Conservation (phyloP, 1,284 basidiomycete species). For the Mycosarcoma mackinlayi region DNA sequence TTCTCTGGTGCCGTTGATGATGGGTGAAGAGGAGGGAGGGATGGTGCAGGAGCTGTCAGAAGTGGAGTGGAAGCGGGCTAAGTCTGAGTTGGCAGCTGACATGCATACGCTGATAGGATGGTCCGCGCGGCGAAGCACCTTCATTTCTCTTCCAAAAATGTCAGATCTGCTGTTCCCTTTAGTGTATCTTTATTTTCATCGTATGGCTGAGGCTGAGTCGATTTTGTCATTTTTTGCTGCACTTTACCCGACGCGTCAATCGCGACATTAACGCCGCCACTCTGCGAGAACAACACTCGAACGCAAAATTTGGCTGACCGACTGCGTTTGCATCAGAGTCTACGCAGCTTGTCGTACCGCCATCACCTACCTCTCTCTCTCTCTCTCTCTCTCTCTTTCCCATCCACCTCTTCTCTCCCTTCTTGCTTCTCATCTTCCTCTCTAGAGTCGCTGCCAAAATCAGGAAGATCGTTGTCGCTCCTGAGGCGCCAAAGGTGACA, state of each 20-base stretch:
- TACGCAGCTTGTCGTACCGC: background rate
- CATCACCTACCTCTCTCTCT: slow-evolving; percentile 7
- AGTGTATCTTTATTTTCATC: too few species aligned
- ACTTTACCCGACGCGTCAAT: slow-evolving; percentile 41
- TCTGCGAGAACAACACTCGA: slow-evolving; percentile 31
- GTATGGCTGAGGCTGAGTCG: slow-evolving; percentile 38
- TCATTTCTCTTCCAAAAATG: background rate
- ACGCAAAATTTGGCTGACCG: background rate
- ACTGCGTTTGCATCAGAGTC: background rate
- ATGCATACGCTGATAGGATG: background rate
- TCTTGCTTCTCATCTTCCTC: too few species aligned
- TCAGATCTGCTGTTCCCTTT: background rate
- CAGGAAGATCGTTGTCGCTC: background rate
- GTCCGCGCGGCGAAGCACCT: background rate
- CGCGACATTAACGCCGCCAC: slow-evolving; percentile 17
- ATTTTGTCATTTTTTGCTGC: background rate
- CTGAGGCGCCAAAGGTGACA: background rate
- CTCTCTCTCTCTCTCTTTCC: background rate
- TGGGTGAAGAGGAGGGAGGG: background rate
- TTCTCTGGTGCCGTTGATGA: background rate
- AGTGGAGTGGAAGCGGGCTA: too few species aligned
- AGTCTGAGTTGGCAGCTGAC: background rate
- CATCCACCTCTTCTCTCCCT: background rate
- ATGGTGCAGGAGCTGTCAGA: background rate
- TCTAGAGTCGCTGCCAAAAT: too few species aligned